A percentile compares a stretch with the other conserved stretches of the same genome.
Evolutionary conservation across 805 yeast species (phyloP).

Genomic region (Blastobotrys terrestris): DNA sequence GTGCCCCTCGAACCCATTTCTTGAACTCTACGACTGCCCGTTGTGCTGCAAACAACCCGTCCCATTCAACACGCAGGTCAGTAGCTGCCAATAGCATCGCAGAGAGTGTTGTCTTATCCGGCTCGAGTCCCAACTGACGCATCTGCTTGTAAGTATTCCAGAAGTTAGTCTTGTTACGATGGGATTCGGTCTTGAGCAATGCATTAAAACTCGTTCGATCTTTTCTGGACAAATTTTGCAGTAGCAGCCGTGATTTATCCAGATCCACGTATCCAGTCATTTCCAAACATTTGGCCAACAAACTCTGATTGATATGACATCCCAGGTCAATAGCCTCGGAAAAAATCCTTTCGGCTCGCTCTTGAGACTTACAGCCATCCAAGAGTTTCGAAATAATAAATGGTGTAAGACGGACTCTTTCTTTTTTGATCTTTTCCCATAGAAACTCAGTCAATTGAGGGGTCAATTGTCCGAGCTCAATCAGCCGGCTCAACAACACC

Average conservation of each 20-base stretch:
- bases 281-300: neutral
- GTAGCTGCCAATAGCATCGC: conserved; percentile 48
- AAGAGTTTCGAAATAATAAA: conserved; percentile 11
- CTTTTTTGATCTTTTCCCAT: conserved; percentile 14
- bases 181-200: neutral
- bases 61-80: conserved; percentile 39
- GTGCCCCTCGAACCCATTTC: conserved; percentile 33
- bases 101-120: conserved; percentile 31
- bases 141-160: conserved; percentile 31
- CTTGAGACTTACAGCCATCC: neutral
- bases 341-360: neutral
- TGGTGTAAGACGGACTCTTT: conserved; percentile 9
- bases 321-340: neutral
- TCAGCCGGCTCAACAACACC: conserved; percentile 17
- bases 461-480: conserved; percentile 17
- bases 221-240: neutral
- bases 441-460: conserved; percentile 15
- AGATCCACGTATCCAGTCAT: neutral
- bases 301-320: neutral
- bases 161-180: conserved; percentile 10
- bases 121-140: conserved; percentile 20
- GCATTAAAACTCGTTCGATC: neutral
- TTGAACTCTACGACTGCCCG: conserved; percentile 55
- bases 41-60: conserved; percentile 48
- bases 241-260: neutral